Evolutionary conservation across 352 stramenopile species (phyloP).

Genomic region (Phytophthora brassicae): DNA sequence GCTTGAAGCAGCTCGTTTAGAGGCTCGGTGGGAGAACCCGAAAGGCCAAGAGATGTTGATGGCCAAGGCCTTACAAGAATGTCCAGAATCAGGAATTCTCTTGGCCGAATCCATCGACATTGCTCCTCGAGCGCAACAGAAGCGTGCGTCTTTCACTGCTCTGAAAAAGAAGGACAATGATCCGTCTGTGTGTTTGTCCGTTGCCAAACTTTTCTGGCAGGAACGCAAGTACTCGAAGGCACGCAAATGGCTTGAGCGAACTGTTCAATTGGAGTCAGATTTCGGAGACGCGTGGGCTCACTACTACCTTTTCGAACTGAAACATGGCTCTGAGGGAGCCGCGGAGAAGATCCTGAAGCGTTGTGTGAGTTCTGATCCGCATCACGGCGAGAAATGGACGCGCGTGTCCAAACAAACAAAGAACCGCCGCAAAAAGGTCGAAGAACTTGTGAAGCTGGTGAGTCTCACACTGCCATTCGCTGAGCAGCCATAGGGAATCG

Average conservation of each 20-base stretch:
- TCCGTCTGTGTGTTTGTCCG: constrained; percentile 94
- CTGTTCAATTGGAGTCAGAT: constrained; percentile 94
- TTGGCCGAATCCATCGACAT: constrained; percentile 96
- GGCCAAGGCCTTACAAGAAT: constrained; percentile 97
- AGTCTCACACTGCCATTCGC: constrained; percentile 76
- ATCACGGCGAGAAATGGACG: constrained; percentile 96
- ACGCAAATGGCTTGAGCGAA: constrained; percentile 98
- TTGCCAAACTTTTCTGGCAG: constrained; percentile 96
- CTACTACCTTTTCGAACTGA: constrained; percentile 97
- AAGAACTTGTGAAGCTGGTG: constrained; percentile 78
- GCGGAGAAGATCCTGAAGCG: constrained; percentile 85
- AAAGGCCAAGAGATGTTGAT: constrained; percentile 96
- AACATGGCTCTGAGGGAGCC: constrained; percentile 84
- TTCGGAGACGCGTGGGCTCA: constrained; percentile 97
- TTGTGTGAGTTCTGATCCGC: constrained; percentile 91
- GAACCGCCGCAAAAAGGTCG: constrained; percentile 83
- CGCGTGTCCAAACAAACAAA: constrained; percentile 91
- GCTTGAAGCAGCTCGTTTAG: constrained; percentile 95
- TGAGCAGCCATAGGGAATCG: constrained; percentile 37
- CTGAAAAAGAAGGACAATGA: constrained; percentile 98
- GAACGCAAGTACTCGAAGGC: constrained; percentile 95
- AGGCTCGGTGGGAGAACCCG: constrained; percentile 90
- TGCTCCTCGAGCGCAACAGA: constrained; percentile 94
- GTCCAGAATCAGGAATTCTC: constrained; percentile 93
- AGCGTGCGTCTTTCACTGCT: constrained; percentile 94